Base-by-base conservation (phyloP, 2,329 filamentous ascomycete species). In the Lizonia empirigonia region DNA sequence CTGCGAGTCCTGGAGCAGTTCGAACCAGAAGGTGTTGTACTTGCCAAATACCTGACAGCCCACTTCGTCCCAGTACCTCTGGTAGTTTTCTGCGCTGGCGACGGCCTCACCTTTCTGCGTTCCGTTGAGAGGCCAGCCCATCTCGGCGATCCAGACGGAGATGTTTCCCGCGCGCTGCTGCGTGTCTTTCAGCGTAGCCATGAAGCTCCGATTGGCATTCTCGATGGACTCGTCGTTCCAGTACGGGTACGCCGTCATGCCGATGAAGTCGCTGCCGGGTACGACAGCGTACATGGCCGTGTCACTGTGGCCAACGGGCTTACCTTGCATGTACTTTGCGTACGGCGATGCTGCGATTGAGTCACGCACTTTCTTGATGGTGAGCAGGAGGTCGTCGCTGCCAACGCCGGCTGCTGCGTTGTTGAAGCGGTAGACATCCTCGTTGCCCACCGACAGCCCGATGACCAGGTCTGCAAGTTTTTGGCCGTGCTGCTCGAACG, bases 311-410 rank as follows among this genome's bases (percentile, higher is more conserved):
- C 71, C 71, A 22, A 74, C 63, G 7, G 83, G 78, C 22, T 77
- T 80, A 15, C 40, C 33, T 22, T 57, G 37, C 54, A 64, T 61
- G 20, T 59, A 60, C 3, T 74, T 72, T 26, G 80, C 76, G 19
- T 87, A 77, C 26, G 76, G 67, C 7, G 88, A 89, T 49, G 81
- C 81, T 18, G 80, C 67, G 65, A 94, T 82, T 4, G 81, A 33
- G 4, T 58, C 41, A 13, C 55, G 60, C 5, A 71, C 63, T 18
- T 55, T 46, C 1, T 54, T 47, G 32, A 72, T 60, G 73, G 90
- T 91, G 40, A 75, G 67, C 55, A 82, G 80, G 33, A 95, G 76
- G 26, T 84, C 81, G 0, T 82, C 73, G 62, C 82, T 82, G 44
- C 85, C 80, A 44, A 88, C 87, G 9, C 80, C 85, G n/a, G 22